These are phyloP conservation scores for Syzygium aqueum DNA, from an alignment of 345 rosid species.

Conservation along the genomic window DNA sequence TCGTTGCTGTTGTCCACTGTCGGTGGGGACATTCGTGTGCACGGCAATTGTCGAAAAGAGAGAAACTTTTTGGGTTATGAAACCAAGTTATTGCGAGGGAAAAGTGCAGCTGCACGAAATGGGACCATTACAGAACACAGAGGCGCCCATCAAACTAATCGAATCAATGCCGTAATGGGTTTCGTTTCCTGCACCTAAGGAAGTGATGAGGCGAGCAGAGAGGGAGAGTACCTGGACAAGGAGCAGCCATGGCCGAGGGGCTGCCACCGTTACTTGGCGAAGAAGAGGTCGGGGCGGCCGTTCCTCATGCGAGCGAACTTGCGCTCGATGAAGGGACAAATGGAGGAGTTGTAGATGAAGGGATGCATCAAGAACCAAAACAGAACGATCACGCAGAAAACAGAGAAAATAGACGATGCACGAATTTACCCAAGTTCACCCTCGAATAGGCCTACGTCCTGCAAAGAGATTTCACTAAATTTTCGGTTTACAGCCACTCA, in stretches of 20 bases:
- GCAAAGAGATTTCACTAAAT: no score
- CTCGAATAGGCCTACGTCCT: no score
- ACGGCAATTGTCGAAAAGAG: background rate
- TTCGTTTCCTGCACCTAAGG: background rate
- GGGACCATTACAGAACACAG: background rate
- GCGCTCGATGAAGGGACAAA: conserved; percentile 51
- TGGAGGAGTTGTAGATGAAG: conserved; percentile 18
- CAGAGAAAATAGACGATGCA: no score
- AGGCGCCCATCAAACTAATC: background rate
- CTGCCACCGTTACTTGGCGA: conserved; percentile 56
- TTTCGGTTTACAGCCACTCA: no score
- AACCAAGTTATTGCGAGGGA: background rate
- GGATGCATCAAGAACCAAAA: no score
- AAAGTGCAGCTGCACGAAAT: background rate
- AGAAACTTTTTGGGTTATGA: background rate
- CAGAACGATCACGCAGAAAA: no score
- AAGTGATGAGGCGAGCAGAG: background rate
- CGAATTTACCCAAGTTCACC: no score
- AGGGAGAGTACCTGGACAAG: conserved; percentile 30
- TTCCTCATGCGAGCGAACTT: conserved; percentile 52
- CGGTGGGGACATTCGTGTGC: background rate
- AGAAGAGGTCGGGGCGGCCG: conserved; percentile 56
- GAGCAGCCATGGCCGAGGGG: conserved; percentile 49
- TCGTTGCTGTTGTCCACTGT: accelerated
- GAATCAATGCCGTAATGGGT: background rate